These are phyloP conservation scores for Diaporthe sp. DNA, from an alignment of 2,329 filamentous ascomycete species.

Conservation along the genomic window DNA sequence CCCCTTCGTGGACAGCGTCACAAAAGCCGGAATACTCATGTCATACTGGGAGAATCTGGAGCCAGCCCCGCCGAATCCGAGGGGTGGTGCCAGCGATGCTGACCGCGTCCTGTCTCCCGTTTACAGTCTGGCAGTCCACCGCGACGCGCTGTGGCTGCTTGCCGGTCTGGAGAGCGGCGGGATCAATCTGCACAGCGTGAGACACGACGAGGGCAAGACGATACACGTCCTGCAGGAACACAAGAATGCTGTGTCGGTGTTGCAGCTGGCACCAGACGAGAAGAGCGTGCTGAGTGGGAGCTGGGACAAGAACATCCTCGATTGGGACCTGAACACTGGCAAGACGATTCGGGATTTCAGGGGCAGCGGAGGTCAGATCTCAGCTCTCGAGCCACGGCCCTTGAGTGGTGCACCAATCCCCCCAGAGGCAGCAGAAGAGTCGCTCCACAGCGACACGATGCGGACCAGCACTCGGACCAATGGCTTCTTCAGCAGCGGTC, in stretches of 20 bases:
- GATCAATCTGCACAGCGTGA: slow-evolving; percentile 93
- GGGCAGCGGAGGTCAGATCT: slow-evolving; percentile 86
- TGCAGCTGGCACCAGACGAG: slow-evolving; percentile 87
- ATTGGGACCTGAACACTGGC: slow-evolving; percentile 96
- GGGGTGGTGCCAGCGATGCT: slow-evolving; percentile 59
- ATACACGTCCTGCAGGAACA: slow-evolving; percentile 87
- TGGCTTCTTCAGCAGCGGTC: slow-evolving; percentile 59
- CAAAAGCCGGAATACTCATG: slow-evolving; percentile 93
- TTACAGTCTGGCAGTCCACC: slow-evolving; percentile 93
- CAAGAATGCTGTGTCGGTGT: slow-evolving; percentile 90
- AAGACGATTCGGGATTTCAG: slow-evolving; percentile 81
- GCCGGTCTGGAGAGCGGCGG: slow-evolving; percentile 91
- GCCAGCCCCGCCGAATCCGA: slow-evolving; percentile 56
- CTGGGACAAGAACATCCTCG: slow-evolving; percentile 94
- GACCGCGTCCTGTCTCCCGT: slow-evolving; percentile 85
- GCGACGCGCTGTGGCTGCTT: slow-evolving; percentile 90
- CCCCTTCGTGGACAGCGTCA: slow-evolving; percentile 96
- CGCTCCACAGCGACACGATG: slow-evolving; percentile 75
- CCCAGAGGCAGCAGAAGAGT: slow-evolving; percentile 74
- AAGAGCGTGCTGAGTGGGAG: slow-evolving; percentile 89
- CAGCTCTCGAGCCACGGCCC: slow-evolving; percentile 87
- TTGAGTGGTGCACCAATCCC: slow-evolving; percentile 82
- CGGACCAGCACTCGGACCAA: slow-evolving; percentile 81
- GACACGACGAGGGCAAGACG: slow-evolving; percentile 93
- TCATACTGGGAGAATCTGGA: slow-evolving; percentile 99